These are phyloP conservation scores for Tolypocladium amazonense DNA, from an alignment of 2,329 filamentous ascomycete genomes.

Conservation along the genomic window DNA sequence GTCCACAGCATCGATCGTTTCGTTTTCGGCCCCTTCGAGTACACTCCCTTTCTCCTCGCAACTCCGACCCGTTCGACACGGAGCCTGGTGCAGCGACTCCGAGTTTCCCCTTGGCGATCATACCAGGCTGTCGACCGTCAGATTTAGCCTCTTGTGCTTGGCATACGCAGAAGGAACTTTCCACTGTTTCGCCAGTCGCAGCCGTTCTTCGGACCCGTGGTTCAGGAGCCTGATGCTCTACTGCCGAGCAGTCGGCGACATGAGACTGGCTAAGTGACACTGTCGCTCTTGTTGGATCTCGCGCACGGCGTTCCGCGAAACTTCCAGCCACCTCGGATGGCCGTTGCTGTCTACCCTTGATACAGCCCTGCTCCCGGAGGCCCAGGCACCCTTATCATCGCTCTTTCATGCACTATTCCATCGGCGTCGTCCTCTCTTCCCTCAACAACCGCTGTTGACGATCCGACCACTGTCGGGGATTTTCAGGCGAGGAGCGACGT, in stretches of 20 bases:
- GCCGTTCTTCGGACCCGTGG: neutral
- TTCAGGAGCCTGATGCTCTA: neutral
- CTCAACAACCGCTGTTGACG: neutral
- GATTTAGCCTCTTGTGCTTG: neutral
- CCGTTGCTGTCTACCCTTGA: no score
- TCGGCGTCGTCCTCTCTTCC: neutral
- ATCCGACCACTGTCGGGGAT: conserved; percentile 28
- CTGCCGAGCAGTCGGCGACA: neutral
- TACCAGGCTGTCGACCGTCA: neutral
- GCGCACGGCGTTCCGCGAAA: neutral
- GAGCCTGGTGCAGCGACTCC: neutral
- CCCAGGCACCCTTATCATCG: neutral
- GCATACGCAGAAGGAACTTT: neutral
- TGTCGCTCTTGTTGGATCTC: no score
- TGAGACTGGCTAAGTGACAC: neutral
- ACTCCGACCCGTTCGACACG: neutral
- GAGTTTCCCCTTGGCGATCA: neutral
- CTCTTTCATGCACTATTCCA: neutral
- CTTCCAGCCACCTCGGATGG: neutral
- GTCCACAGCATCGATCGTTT: neutral
- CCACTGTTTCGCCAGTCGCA: neutral
- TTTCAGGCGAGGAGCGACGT: conserved; percentile 40
- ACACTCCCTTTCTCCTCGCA: neutral
- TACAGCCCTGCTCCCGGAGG: neutral
- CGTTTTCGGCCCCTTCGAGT: neutral